Percentiles rank a stretch among this genome's conserved stretches.
These are phyloP conservation scores for Corinectria fuckeliana DNA, from an alignment of 2,329 filamentous ascomycete species.

Conservation along the genomic window DNA sequence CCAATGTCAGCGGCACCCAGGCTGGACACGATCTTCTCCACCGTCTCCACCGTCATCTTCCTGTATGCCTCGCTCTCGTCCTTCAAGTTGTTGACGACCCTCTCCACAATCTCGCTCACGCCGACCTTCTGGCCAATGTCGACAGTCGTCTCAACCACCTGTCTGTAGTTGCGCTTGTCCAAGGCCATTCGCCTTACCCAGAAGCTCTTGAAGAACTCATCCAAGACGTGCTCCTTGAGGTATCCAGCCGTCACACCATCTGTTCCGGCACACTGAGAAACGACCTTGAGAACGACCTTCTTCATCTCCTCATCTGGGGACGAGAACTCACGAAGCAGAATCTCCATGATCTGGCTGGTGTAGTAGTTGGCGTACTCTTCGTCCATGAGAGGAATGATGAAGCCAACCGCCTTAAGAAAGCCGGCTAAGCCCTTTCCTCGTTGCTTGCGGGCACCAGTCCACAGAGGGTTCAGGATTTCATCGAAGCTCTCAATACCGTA, in stretches of 20 bases:
- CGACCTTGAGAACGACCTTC: constrained; percentile 96
- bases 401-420: constrained; percentile 96
- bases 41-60: constrained; percentile 98
- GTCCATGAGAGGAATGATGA: constrained; percentile 98
- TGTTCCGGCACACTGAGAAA: constrained; percentile 93
- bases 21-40: constrained; percentile 94
- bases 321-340: constrained; percentile 91
- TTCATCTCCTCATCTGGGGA: constrained; percentile 99
- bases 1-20: constrained; percentile 93
- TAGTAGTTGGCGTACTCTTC: constrained; percentile 99
- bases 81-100: constrained; percentile 94
- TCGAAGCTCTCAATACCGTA: constrained; percentile 99
- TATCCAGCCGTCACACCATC: constrained; percentile 95
- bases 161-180: constrained; percentile 96
- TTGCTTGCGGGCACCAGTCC: constrained; percentile 96
- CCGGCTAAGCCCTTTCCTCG: constrained; percentile 94
- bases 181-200: constrained; percentile 97
- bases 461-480: constrained; percentile 94
- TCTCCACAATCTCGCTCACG: constrained; percentile 90
- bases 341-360: constrained; percentile 98
- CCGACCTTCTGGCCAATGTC: constrained; percentile 98
- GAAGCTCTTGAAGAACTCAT: constrained; percentile 98
- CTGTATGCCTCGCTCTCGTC: constrained; percentile 97
- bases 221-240: constrained; percentile 91
- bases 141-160: constrained; percentile 97